Evolutionary conservation across 192 early-diverging fungal genomes (phyloP).

Genomic region (Podila minutissima): DNA sequence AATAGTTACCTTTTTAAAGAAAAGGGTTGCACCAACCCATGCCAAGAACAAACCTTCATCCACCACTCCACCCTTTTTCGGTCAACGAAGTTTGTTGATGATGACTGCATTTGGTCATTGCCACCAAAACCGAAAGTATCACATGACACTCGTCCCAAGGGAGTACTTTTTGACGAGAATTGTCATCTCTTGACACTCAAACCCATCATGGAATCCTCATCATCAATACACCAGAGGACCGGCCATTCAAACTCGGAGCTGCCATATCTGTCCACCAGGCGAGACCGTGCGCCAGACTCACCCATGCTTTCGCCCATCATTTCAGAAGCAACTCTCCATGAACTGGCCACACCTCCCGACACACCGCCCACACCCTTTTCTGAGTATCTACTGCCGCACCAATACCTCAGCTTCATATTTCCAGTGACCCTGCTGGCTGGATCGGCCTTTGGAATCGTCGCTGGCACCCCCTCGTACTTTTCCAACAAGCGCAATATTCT

Average conservation of each 20-base stretch:
- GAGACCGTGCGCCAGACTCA: conserved; percentile 15
- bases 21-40: too few species aligned
- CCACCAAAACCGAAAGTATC: too few species aligned
- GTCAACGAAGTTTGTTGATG: too few species aligned
- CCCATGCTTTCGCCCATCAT: conserved; percentile 11
- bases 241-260: background rate
- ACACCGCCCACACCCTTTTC: conserved; percentile 2
- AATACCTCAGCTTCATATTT: conserved; percentile 30
- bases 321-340: conserved; percentile 6
- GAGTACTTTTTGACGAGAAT: too few species aligned
- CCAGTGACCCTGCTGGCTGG: conserved; percentile 26
- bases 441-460: conserved; percentile 27
- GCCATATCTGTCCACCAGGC: background rate
- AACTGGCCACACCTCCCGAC: background rate
- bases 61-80: too few species aligned
- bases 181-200: too few species aligned
- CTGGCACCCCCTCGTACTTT: conserved; percentile 55
- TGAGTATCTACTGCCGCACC: conserved; percentile 19
- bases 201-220: background rate
- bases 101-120: too few species aligned
- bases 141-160: too few species aligned
- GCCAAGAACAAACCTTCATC: too few species aligned
- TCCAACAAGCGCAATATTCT: conserved; percentile 79
- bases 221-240: conserved; percentile 24
- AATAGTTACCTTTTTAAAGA: background rate